Evolutionary conservation across 257 asterid genomes (phyloP).

Genomic region (Echium plantagineum): DNA sequence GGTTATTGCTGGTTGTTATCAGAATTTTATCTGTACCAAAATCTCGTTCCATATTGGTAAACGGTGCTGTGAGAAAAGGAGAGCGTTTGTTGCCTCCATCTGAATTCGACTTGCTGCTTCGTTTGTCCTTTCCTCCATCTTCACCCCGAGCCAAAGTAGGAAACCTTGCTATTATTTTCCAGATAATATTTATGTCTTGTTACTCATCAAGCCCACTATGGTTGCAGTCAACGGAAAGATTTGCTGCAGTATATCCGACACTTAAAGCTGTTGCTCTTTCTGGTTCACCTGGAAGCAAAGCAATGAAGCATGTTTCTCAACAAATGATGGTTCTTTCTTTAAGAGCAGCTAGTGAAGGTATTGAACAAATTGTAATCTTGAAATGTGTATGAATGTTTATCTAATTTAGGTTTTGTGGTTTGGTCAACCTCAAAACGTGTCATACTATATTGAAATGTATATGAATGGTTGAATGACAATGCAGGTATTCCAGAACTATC

Average conservation of each 20-base stretch:
- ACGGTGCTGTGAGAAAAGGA: constrained; percentile 66
- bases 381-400: too few relatives aligned
- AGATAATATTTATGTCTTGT: not conserved
- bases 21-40: constrained; percentile 69
- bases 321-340: constrained; percentile 45
- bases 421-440: too few relatives aligned
- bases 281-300: constrained; percentile 84
- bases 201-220: not conserved
- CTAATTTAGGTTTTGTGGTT: too few relatives aligned
- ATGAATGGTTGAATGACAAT: constrained; percentile 8
- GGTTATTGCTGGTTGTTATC: constrained; percentile 5
- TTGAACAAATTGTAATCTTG: not conserved
- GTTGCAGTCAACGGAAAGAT: constrained; percentile 65
- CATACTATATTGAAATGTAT: too few relatives aligned
- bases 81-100: constrained; percentile 70
- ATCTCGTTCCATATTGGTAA: constrained; percentile 51
- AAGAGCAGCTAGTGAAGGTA: constrained; percentile 66
- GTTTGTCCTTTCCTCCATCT: constrained; percentile 52
- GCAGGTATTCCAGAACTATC: constrained; percentile 62
- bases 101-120: constrained; percentile 51
- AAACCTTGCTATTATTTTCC: not conserved
- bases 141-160: constrained; percentile 66
- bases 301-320: constrained; percentile 62
- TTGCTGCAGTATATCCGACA: constrained; percentile 61
- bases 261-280: constrained; percentile 78